Evolutionary conservation across 2,329 filamentous ascomycete genomes (phyloP).

Genomic region (Epichloe bromicola): DNA sequence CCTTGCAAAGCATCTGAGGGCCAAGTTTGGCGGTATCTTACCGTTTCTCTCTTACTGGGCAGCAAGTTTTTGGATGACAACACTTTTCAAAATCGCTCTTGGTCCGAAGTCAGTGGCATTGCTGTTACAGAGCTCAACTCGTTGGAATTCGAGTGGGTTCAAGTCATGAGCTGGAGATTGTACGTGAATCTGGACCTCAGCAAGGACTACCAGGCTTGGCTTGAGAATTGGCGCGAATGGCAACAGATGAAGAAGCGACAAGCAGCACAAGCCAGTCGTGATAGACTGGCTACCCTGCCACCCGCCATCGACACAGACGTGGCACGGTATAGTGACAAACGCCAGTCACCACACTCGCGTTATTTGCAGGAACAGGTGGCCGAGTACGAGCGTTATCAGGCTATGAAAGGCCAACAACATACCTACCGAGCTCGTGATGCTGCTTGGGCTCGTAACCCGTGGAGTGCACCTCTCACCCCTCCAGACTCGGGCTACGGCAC

Average conservation of each 20-base stretch:
- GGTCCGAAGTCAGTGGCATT: conserved; percentile 91
- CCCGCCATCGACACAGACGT: conserved; percentile 33
- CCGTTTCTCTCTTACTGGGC: conserved; percentile 70
- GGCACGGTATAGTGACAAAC: conserved; percentile 25
- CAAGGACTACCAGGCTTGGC: conserved; percentile 55
- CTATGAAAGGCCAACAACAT: conserved; percentile 28
- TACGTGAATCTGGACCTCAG: conserved; percentile 73
- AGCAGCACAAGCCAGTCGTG: conserved; percentile 33
- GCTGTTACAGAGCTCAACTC: conserved; percentile 70
- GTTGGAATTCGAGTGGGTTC: conserved; percentile 79
- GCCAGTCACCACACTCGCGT: conserved; percentile 25
- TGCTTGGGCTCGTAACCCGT: conserved; percentile 31
- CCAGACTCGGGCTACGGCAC: conserved; percentile 50
- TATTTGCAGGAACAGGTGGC: conserved; percentile 43
- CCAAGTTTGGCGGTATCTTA: conserved; percentile 78
- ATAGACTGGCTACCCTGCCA: conserved; percentile 35
- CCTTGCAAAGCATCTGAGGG: conserved; percentile 49
- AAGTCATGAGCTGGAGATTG: conserved; percentile 69
- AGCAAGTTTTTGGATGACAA: conserved; percentile 97
- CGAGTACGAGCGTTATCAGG: conserved; percentile 38
- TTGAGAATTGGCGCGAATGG: conserved; percentile 48
- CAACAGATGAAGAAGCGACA: conserved; percentile 41
- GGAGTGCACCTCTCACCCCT: conserved; percentile 40
- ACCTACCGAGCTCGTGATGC: conserved; percentile 32
- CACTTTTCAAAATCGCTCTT: conserved; percentile 93